phyloP scores from a whole-genome alignment of 495 filamentous ascomycete genomes.

The Aspergillus heteromorphus region DNA sequence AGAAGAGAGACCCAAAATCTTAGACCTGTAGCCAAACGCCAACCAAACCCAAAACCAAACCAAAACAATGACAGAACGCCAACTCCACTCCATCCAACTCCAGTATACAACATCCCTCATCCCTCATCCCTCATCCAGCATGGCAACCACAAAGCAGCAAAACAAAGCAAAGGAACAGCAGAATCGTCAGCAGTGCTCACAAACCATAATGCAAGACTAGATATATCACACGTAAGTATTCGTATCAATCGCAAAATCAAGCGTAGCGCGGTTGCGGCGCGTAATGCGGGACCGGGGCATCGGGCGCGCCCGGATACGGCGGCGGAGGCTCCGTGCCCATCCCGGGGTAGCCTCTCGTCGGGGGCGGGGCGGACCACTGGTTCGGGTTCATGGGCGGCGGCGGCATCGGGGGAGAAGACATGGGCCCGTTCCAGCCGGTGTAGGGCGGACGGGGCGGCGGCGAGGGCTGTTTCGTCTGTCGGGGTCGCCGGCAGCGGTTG shows the following conservation, averaged over 20 bases:
- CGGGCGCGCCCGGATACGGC: constrained; percentile 7
- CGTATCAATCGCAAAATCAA: constrained; percentile 6
- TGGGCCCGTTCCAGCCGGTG: constrained; percentile 17
- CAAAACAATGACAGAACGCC: no score
- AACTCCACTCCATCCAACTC: no score
- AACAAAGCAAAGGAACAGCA: no score
- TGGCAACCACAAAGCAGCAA: no score
- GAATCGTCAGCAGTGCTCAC: neutral
- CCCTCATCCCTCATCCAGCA: no score
- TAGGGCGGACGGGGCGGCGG: constrained; percentile 21
- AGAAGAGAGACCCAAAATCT: neutral
- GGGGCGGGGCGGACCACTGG: constrained; percentile 25
- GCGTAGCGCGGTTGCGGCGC: constrained; percentile 11
- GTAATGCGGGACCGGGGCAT: neutral
- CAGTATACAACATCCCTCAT: no score
- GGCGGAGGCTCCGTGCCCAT: constrained; percentile 22
- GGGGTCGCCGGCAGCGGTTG: constrained; percentile 46
- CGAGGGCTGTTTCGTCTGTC: constrained; percentile 23
- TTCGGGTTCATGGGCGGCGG: constrained; percentile 18
- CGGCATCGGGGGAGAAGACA: constrained; percentile 17
- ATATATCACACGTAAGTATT: neutral
- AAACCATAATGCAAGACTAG: neutral
- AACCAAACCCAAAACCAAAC: neutral
- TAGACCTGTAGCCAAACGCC: no score
- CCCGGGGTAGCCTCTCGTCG: constrained; percentile 18